A percentile compares a stretch with the other conserved stretches of the same genome.
Conservation (phyloP, 2,329 filamentous ascomycete genomes). For the Tolypocladium tundrense region DNA sequence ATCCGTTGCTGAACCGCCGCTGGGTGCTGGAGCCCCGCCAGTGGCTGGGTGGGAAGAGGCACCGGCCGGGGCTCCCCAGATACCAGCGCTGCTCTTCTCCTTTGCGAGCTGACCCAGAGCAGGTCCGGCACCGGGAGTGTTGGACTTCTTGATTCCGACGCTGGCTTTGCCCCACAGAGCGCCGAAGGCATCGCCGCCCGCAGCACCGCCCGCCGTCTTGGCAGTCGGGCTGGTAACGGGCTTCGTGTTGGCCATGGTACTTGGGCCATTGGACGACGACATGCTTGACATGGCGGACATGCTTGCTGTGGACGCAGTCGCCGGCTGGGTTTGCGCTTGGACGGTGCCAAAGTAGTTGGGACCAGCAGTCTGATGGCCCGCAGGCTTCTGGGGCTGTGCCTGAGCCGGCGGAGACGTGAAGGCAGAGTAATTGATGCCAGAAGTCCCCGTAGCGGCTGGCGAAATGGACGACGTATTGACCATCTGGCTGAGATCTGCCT, state of each 20-base stretch:
- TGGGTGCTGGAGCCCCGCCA: conserved; percentile 13
- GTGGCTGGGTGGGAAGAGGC: conserved; percentile 19
- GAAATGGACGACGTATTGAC: conserved; percentile 73
- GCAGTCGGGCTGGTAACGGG: conserved; percentile 34
- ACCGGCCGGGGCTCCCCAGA: conserved; percentile 70
- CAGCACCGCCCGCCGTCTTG: conserved; percentile 42
- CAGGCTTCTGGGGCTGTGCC: conserved; percentile 41
- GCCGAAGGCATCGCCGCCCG: conserved; percentile 79
- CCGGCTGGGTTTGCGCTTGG: conserved; percentile 24
- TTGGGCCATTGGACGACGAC: conserved; percentile 22
- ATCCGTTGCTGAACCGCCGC: conserved; percentile 30
- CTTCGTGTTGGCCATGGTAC: conserved; percentile 35
- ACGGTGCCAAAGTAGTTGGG: conserved; percentile 97
- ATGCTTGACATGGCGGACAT: conserved; percentile 20
- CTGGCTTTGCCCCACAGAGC: conserved; percentile 73
- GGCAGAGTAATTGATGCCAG: conserved; percentile 54
- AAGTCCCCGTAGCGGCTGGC: conserved; percentile 49
- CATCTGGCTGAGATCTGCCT: conserved; percentile 70
- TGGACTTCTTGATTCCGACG: conserved; percentile 63
- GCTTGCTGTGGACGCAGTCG: conserved; percentile 16
- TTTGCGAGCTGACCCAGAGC: conserved; percentile 94
- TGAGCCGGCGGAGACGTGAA: conserved; percentile 33
- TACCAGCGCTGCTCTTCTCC: conserved; percentile 88
- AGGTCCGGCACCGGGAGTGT: conserved; percentile 51
- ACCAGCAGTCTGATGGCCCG: conserved; percentile 62